A percentile compares a stretch with the other conserved stretches of the same genome.
phyloP scores from a whole-genome alignment of 2,329 filamentous ascomycete species.

The Capronia coronata region DNA sequence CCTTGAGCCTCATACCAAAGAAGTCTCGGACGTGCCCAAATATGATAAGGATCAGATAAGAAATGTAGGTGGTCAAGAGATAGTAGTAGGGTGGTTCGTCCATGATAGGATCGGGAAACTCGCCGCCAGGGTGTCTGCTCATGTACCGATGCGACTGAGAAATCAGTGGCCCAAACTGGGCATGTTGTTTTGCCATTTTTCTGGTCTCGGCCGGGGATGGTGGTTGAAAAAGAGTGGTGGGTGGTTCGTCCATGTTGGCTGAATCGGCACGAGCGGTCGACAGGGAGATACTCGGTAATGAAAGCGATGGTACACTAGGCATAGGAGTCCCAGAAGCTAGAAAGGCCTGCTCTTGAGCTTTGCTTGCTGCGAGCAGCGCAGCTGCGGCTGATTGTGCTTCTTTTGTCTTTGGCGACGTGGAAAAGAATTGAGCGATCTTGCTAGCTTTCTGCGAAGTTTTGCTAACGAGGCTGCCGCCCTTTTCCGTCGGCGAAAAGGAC shows the following conservation, averaged over 20 bases:
- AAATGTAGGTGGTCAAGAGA: conserved; percentile 95
- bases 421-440: conserved; percentile 77
- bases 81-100: conserved; percentile 97
- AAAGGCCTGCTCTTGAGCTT: conserved; percentile 51
- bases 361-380: conserved; percentile 61
- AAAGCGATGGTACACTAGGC: conserved; percentile 65
- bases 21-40: conserved; percentile 95
- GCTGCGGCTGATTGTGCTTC: conserved; percentile 47
- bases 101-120: conserved; percentile 75
- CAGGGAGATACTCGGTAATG: conserved; percentile 83
- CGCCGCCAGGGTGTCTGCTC: conserved; percentile 75
- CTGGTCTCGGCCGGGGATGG: conserved; percentile 76
- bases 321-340: conserved; percentile 57
- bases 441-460: conserved; percentile 57
- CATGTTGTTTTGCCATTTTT: conserved; percentile 68
- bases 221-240: conserved; percentile 80
- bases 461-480: conserved; percentile 46
- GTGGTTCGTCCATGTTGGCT: conserved; percentile 63
- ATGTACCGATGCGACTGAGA: conserved; percentile 78
- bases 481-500: conserved; percentile 45
- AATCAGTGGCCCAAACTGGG: conserved; percentile 83
- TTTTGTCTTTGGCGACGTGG: conserved; percentile 69
- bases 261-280: conserved; percentile 76
- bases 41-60: conserved; percentile 90
- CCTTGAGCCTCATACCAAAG: conserved; percentile 91